These are phyloP conservation scores for Russula lepida DNA, from an alignment of 768 basidiomycete genomes.

Conservation along the genomic window DNA sequence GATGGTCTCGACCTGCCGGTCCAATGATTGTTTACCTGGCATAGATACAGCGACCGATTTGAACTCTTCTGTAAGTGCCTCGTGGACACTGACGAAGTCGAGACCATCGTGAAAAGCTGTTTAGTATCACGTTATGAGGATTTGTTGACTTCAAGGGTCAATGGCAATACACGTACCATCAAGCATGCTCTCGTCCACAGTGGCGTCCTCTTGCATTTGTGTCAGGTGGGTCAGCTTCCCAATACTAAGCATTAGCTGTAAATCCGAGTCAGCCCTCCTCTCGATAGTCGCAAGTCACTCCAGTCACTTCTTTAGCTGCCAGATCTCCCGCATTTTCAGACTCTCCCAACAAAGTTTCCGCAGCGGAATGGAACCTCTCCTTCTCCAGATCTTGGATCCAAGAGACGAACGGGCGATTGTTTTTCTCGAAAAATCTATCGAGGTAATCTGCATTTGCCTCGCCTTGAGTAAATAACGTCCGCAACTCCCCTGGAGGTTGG, in stretches of 20 bases:
- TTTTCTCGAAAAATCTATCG: slow-evolving; percentile 60
- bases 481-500: slow-evolving; percentile 53
- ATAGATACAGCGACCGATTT: slow-evolving; percentile 37
- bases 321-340: slow-evolving; percentile 49
- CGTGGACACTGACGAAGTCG: slow-evolving; percentile 82
- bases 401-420: slow-evolving; percentile 52
- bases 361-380: slow-evolving; percentile 55
- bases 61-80: slow-evolving; percentile 57
- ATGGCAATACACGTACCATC: slow-evolving; percentile 39
- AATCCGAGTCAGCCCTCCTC: not conserved
- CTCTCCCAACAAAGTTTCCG: slow-evolving; percentile 53
- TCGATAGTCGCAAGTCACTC: not conserved
- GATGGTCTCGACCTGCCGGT: slow-evolving; percentile 60
- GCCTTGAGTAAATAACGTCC: slow-evolving; percentile 74
- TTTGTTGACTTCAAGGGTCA: not conserved
- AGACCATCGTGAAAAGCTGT: slow-evolving; percentile 79
- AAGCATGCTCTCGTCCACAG: slow-evolving; percentile 42
- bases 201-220: slow-evolving; percentile 39
- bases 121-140: not conserved
- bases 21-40: slow-evolving; percentile 56
- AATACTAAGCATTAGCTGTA: slow-evolving; percentile 81
- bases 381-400: slow-evolving; percentile 87
- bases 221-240: slow-evolving; percentile 82
- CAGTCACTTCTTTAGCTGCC: slow-evolving; percentile 66
- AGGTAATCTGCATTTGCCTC: slow-evolving; percentile 52